Percentiles rank a stretch among this genome's conserved stretches.
Conservation (phyloP, 805 yeast genomes). For the Limtongozyma cylindracea region DNA sequence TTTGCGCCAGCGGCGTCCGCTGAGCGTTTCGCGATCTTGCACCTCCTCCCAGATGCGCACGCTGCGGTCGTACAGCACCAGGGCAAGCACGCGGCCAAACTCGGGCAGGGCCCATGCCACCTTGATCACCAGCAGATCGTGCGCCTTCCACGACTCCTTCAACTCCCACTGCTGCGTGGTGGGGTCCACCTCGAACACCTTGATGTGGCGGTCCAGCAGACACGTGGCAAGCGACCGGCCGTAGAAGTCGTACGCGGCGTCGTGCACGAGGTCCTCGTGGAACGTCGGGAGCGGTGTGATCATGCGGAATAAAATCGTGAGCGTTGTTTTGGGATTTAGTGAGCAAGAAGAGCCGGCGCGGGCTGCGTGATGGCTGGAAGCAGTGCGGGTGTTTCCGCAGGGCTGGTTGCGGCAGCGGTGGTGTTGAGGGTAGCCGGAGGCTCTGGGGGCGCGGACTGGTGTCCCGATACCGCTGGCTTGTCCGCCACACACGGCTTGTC, state of each 20-base stretch:
- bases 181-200: slow-evolving; percentile 58
- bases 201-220: slow-evolving; percentile 82
- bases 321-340: too few species aligned
- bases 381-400: too few species aligned
- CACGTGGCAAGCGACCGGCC: slow-evolving; percentile 87
- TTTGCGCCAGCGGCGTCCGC: slow-evolving; percentile 69
- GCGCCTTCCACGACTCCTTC: slow-evolving; percentile 88
- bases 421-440: too few species aligned
- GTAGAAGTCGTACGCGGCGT: slow-evolving; percentile 76
- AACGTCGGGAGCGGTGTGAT: slow-evolving; percentile 64
- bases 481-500: too few species aligned
- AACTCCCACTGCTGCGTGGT: slow-evolving; percentile 53
- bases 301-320: background rate
- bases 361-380: too few species aligned
- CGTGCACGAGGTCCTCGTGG: slow-evolving; percentile 83
- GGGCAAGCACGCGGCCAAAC: slow-evolving; percentile 51
- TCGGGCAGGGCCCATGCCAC: slow-evolving; percentile 91
- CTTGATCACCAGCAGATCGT: slow-evolving; percentile 65
- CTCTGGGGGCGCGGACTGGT: too few species aligned
- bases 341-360: too few species aligned
- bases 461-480: too few species aligned
- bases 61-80: slow-evolving; percentile 77
- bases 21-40: slow-evolving; percentile 44
- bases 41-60: slow-evolving; percentile 83
- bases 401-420: too few species aligned